Percentiles rank a stretch among this genome's conserved stretches.
These are phyloP conservation scores for Talaromyces piceae DNA, from an alignment of 2,329 filamentous ascomycete genomes.

Conservation along the genomic window DNA sequence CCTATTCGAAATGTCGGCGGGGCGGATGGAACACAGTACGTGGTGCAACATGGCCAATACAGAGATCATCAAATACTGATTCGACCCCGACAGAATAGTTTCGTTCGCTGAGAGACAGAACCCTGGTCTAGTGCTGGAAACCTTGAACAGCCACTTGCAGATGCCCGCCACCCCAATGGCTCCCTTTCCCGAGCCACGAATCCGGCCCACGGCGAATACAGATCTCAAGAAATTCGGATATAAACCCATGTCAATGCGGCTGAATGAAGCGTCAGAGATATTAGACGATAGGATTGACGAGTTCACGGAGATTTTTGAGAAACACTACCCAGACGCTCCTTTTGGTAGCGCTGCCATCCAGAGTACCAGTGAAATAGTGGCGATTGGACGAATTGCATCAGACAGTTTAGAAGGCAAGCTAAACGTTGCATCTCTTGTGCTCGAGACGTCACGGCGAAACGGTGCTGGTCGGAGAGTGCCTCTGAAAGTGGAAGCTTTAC, in stretches of 20 bases:
- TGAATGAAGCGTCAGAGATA: constrained; percentile 85
- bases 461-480: constrained; percentile 78
- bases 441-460: constrained; percentile 78
- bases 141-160: constrained; percentile 68
- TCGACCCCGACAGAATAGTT: constrained; percentile 38
- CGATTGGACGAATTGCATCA: constrained; percentile 83
- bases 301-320: constrained; percentile 66
- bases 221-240: constrained; percentile 88
- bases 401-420: constrained; percentile 79
- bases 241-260: constrained; percentile 89
- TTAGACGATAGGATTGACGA: constrained; percentile 93
- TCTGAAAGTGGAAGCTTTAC: constrained; percentile 63
- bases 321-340: constrained; percentile 67
- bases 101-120: constrained; percentile 71
- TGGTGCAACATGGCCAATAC: constrained; percentile 1
- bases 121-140: constrained; percentile 72
- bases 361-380: constrained; percentile 78
- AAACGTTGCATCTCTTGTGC: constrained; percentile 73
- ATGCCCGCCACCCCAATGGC: constrained; percentile 62
- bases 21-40: constrained; percentile 33
- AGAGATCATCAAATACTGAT: constrained; percentile 4
- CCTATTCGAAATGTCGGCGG: constrained; percentile 29
- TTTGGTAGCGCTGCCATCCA: constrained; percentile 84
- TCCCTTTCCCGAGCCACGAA: constrained; percentile 65
- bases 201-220: constrained; percentile 77